phyloP scores from a whole-genome alignment of 345 rosid genomes.

The Xanthoceras sorbifolium region DNA sequence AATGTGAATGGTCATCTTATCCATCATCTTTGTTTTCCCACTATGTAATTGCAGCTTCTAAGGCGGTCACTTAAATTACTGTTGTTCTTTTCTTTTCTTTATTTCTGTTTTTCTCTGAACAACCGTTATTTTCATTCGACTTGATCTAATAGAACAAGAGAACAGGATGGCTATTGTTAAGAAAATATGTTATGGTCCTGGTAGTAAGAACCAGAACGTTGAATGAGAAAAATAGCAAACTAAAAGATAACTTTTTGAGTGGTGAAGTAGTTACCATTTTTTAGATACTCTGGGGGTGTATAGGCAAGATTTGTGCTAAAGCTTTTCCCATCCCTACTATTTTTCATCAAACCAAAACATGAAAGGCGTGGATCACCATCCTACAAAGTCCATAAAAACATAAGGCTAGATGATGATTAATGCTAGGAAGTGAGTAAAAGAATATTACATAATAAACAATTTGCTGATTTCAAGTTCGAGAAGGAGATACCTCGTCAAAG shows the following conservation, averaged over 20 bases:
- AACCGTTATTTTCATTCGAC: background rate
- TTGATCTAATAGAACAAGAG: background rate
- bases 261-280: conserved; percentile 57
- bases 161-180: background rate
- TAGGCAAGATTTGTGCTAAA: conserved; percentile 95
- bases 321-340: conserved; percentile 92
- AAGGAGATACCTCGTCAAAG: conserved; percentile 80
- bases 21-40: background rate
- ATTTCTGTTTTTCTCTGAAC: background rate
- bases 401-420: conserved; percentile 9
- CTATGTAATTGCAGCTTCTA: background rate
- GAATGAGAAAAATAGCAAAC: conserved; percentile 1
- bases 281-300: conserved; percentile 92
- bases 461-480: conserved; percentile 1
- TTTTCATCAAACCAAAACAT: conserved; percentile 97
- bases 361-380: conserved; percentile 98
- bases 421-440: background rate
- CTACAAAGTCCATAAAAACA: conserved; percentile 44
- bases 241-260: background rate
- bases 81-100: background rate
- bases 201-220: conserved; percentile 13
- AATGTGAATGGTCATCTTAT: background rate
- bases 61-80: background rate
- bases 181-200: background rate
- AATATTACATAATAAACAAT: background rate